Conservation (phyloP, 1,139 yeast species). For the Kurtzmaniella quercitrusa region DNA sequence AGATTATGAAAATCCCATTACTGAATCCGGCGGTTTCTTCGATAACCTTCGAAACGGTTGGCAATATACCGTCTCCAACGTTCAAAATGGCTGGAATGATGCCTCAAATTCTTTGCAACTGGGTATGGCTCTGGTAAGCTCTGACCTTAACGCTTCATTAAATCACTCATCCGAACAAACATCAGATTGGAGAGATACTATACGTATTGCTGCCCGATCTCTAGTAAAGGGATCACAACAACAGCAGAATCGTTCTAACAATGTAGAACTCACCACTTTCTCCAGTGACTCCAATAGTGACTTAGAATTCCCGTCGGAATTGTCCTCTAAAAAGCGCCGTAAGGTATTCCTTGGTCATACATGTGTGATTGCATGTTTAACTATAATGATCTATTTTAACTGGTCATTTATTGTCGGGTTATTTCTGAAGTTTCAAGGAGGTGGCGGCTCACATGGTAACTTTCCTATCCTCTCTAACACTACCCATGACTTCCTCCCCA, state of each 20-base stretch:
- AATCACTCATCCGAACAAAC: too few species aligned
- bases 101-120: background rate
- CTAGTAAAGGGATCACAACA: conserved; percentile 1
- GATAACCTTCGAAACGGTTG: conserved; percentile 6
- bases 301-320: background rate
- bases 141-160: background rate
- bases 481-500: conserved; percentile 67
- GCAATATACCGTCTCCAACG: conserved; percentile 2
- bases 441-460: background rate
- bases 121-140: background rate
- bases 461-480: conserved; percentile 43
- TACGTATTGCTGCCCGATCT: conserved; percentile 1
- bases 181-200: conserved; percentile 10
- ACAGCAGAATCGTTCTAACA: conserved; percentile 4
- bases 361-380: background rate
- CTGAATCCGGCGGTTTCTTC: conserved; percentile 1
- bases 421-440: background rate
- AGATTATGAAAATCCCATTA: conserved; percentile 18
- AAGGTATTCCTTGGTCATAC: background rate
- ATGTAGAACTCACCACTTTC: conserved; percentile 3
- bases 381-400: background rate
- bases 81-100: conserved; percentile 4
- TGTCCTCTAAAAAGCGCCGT: background rate
- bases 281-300: background rate
- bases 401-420: background rate